Evolutionary conservation across 1,284 basidiomycete genomes (phyloP).

Genomic region (Meira miltonrushii): DNA sequence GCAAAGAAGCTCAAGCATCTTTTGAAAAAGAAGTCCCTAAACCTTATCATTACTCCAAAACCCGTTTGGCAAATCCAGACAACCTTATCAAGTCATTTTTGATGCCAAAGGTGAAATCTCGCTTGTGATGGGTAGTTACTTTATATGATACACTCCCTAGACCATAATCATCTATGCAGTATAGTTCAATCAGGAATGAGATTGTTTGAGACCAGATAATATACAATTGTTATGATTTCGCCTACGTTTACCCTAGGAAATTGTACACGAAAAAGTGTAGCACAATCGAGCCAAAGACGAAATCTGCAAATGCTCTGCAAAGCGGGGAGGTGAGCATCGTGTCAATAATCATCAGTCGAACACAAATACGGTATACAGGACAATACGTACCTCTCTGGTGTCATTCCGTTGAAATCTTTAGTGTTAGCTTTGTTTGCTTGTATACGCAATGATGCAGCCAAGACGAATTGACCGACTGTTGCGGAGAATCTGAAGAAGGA

Average conservation of each 20-base stretch:
- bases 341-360: background rate
- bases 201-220: background rate
- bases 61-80: too few relatives aligned
- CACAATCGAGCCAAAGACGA: slow-evolving; percentile 84
- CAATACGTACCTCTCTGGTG: slow-evolving; percentile 78
- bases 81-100: too few relatives aligned
- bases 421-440: slow-evolving; percentile 85
- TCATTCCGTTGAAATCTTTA: slow-evolving; percentile 58
- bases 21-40: background rate
- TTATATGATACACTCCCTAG: too few relatives aligned
- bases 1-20: background rate
- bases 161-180: too few relatives aligned
- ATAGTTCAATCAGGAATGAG: too few relatives aligned
- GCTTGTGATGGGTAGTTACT: too few relatives aligned
- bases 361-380: background rate
- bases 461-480: slow-evolving; percentile 91
- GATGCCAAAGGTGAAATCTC: too few relatives aligned
- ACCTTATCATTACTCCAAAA: background rate
- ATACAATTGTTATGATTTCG: background rate
- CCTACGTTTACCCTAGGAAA: slow-evolving; percentile 68
- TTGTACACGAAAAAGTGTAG: slow-evolving; percentile 98
- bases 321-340: slow-evolving; percentile 54
- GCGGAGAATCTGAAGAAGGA: slow-evolving; percentile 70
- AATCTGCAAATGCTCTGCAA: slow-evolving; percentile 72
- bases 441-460: slow-evolving; percentile 81